Conservation (phyloP, 2,329 filamentous ascomycete genomes). For the Xylaria sp. region DNA sequence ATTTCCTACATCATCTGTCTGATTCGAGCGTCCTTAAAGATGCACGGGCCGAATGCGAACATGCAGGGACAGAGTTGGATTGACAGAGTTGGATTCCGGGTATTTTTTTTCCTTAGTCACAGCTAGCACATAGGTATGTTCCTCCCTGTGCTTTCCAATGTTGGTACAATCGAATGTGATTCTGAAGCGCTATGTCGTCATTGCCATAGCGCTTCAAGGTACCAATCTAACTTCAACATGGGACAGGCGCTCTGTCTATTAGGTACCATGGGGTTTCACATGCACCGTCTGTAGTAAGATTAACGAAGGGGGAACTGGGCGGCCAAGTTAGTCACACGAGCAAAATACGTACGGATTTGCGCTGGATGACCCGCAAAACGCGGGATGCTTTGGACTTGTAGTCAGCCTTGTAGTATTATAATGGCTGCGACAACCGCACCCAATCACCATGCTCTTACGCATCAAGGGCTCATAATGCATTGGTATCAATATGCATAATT, state of each 20-base stretch:
- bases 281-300: too few relatives aligned
- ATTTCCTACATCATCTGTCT: not conserved
- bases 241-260: too few relatives aligned
- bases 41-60: too few relatives aligned
- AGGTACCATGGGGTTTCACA: too few relatives aligned
- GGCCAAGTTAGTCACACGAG: not conserved
- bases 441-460: not conserved
- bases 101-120: too few relatives aligned
- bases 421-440: not conserved
- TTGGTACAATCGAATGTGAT: not conserved
- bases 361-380: too few relatives aligned
- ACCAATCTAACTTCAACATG: too few relatives aligned
- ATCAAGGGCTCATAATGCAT: conserved; percentile 12
- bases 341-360: too few relatives aligned
- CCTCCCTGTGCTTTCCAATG: not conserved
- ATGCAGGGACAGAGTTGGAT: too few relatives aligned
- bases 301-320: not conserved
- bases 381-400: not conserved
- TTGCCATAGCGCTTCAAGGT: too few relatives aligned
- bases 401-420: not conserved
- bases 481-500: conserved; percentile 5
- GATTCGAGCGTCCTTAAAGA: not conserved
- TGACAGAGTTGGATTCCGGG: too few relatives aligned
- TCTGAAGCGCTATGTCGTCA: conserved; percentile 3
- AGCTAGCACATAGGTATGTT: too few relatives aligned